Percentiles rank a stretch among this genome's conserved stretches.
phyloP scores from a whole-genome alignment of 2,329 filamentous ascomycete species.

The Bipolaris zeicola region DNA sequence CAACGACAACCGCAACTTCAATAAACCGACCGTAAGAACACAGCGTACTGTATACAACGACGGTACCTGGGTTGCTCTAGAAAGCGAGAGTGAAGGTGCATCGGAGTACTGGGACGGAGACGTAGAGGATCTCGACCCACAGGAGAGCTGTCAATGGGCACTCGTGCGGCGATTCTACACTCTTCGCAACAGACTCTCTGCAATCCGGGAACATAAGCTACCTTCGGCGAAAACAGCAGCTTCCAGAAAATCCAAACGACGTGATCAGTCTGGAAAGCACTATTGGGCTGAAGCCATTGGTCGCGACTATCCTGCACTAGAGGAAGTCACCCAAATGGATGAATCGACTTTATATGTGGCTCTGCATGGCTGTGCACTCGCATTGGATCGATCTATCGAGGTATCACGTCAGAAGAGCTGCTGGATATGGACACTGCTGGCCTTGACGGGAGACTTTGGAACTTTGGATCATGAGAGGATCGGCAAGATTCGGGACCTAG shows the following conservation, averaged over 20 bases:
- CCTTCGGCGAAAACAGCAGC: not conserved
- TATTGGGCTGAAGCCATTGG: slow-evolving; percentile 40
- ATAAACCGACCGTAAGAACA: slow-evolving; percentile 56
- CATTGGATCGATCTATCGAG: slow-evolving; percentile 64
- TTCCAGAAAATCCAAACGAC: not conserved
- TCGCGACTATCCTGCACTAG: slow-evolving; percentile 51
- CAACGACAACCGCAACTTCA: slow-evolving; percentile 16
- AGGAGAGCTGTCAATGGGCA: slow-evolving; percentile 69
- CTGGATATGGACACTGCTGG: slow-evolving; percentile 86
- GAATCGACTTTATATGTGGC: slow-evolving; percentile 70
- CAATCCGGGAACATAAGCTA: slow-evolving; percentile 46
- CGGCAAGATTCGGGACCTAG: slow-evolving; percentile 76
- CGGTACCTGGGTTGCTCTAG: slow-evolving; percentile 73
- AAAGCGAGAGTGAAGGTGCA: slow-evolving; percentile 26
- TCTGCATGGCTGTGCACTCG: slow-evolving; percentile 65
- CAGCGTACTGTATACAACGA: slow-evolving; percentile 73
- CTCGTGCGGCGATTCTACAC: slow-evolving; percentile 68
- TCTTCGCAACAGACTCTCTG: slow-evolving; percentile 68
- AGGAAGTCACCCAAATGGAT: slow-evolving; percentile 61
- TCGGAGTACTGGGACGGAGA: slow-evolving; percentile 21
- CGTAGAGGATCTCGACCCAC: slow-evolving; percentile 49
- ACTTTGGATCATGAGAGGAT: slow-evolving; percentile 78
- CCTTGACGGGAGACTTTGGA: slow-evolving; percentile 73
- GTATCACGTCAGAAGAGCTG: slow-evolving; percentile 71
- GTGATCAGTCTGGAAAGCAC: slow-evolving; percentile 44